These are phyloP conservation scores for Penicillium occitanis DNA, from an alignment of 2,329 filamentous ascomycete genomes.

Conservation along the genomic window DNA sequence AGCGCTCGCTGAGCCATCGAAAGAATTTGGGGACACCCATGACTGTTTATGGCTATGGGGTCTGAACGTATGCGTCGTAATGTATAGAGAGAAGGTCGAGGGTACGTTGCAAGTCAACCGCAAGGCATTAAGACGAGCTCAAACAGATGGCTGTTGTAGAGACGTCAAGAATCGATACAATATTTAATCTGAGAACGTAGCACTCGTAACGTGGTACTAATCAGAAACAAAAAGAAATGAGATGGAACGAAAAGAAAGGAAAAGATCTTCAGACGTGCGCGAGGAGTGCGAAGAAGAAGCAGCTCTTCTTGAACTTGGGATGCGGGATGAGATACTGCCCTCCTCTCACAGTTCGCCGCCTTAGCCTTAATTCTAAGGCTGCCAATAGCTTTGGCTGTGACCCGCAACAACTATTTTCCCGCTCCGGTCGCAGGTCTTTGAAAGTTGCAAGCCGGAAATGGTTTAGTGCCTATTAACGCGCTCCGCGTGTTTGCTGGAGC, in stretches of 20 bases:
- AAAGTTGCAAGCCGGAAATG: constrained; percentile 7
- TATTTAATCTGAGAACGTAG: not conserved
- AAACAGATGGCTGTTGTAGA: not conserved
- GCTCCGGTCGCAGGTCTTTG: not conserved
- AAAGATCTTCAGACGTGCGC: constrained; percentile 4
- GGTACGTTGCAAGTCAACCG: constrained; percentile 18
- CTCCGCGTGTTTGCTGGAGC: constrained; percentile 28
- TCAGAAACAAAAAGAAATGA: constrained; percentile 1
- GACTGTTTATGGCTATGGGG: constrained; percentile 33
- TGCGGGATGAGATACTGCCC: constrained; percentile 7
- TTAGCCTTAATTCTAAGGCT: constrained; percentile 1
- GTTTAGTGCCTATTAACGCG: constrained; percentile 23
- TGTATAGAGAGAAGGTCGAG: constrained; percentile 12
- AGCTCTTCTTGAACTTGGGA: not conserved
- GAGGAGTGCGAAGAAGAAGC: not conserved
- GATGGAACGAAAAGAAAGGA: constrained; percentile 1
- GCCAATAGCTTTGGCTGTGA: not conserved
- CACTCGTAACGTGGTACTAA: not conserved
- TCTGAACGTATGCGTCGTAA: constrained; percentile 21
- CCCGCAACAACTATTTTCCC: not conserved
- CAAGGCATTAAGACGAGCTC: constrained; percentile 21
- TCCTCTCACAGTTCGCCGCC: not conserved
- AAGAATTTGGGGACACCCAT: constrained; percentile 87
- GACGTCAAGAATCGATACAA: not conserved
- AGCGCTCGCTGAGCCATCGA: constrained; percentile 98